Conservation (phyloP, 208 protist species). For the Trypanosoma melophagium region DNA sequence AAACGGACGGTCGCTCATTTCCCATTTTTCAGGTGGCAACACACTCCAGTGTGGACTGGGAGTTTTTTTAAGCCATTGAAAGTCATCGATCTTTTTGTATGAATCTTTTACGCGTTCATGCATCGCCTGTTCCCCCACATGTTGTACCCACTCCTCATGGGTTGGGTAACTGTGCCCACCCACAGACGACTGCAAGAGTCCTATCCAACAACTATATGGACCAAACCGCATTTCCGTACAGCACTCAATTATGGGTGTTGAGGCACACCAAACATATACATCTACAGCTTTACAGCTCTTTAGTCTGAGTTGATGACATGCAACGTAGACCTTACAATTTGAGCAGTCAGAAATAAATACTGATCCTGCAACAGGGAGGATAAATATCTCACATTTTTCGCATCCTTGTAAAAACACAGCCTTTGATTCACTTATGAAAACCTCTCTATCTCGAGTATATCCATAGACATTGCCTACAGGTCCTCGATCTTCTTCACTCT, state of each 20-base stretch:
- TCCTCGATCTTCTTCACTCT: background rate
- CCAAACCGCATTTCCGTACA: slow-evolving; percentile 73
- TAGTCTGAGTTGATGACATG: slow-evolving; percentile 84
- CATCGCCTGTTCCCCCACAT: slow-evolving; percentile 59
- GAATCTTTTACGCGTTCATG: slow-evolving; percentile 26
- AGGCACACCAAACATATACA: slow-evolving; percentile 82
- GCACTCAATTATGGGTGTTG: slow-evolving; percentile 81
- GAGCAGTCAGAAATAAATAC: slow-evolving; percentile 73
- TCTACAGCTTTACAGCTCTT: slow-evolving; percentile 67
- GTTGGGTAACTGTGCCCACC: slow-evolving; percentile 33
- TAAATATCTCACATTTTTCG: slow-evolving; percentile 51
- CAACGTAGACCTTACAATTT: slow-evolving; percentile 70
- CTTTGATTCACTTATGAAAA: slow-evolving; percentile 51
- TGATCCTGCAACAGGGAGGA: slow-evolving; percentile 71
- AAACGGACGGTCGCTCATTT: slow-evolving; percentile 19
- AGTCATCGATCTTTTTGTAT: slow-evolving; percentile 80
- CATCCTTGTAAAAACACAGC: slow-evolving; percentile 63
- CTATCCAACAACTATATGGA: slow-evolving; percentile 75
- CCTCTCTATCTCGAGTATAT: slow-evolving; percentile 16
- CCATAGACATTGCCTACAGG: slow-evolving; percentile 36
- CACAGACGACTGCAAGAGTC: slow-evolving; percentile 44
- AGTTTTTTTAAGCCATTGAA: slow-evolving; percentile 85
- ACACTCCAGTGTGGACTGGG: slow-evolving; percentile 81
- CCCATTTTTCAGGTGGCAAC: slow-evolving; percentile 38
- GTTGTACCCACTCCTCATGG: slow-evolving; percentile 56